Evolutionary conservation across 2,329 filamentous ascomycete genomes (phyloP), one percentile per base, ranked within the genome.

Genomic region (Fusarium musae): DNA sequence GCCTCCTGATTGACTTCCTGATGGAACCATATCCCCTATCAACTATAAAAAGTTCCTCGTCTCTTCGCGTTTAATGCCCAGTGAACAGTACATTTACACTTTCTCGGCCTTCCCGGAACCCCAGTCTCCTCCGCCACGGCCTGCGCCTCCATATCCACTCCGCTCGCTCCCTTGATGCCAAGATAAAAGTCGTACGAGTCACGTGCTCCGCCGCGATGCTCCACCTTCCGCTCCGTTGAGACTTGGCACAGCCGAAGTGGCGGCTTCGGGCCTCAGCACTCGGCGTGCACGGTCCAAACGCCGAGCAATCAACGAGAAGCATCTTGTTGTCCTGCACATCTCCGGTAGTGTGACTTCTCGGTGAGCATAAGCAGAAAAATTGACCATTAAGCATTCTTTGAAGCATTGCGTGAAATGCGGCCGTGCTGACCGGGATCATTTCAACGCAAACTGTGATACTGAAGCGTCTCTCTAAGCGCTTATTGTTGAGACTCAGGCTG

Each of bases 191-290:
- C 63, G 34, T 69, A 69, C 60, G 53, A 69, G 71, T 77, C 75
- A 77, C 75, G 75, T 77, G 75, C 65, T 70, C 73, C 75, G 75
- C 73, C 44, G 52, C 70, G 64, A 64, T 30, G 50, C 39, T 37
- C 60, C 72, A 60, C 63, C 59, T 54, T 60, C 72, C 69, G 67
- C 71, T 66, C 70, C 66, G 70, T 64, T 34, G 60, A 64, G 42
- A 32, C 63, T 66, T 64, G 58, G 59, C 66, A 44, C 44, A 63
- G 13, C 43, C 46, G 42, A 72, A 69, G 64, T 72, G 63, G 69
- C 57, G 63, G 64, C 63, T n/a, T 61, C 42, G 58, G 65, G 42
- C 30, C 53, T 56, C 61, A 59, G 53, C 49, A 47, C 37, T 63
- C 66, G 59, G 44, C 57, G 49, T 39, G n/a, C 49, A 39, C 47